Base-by-base conservation (phyloP, 352 stramenopile genomes). In the Phytophthora ramorum region DNA sequence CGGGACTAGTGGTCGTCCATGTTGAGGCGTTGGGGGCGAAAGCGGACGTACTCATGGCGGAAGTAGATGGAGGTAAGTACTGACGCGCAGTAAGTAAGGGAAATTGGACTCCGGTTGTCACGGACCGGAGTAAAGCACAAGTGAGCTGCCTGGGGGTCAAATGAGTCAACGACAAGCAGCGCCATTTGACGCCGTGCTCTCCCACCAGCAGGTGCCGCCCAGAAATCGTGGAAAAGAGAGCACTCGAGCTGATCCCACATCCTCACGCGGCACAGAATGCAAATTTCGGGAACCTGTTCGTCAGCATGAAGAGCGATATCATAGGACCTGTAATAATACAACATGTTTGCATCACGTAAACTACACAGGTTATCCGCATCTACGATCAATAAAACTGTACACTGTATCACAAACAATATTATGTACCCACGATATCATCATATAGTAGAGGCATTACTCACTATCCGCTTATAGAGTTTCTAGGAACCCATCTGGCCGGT, bases 81-180 rank as follows among this genome's bases (percentile, higher is more conserved):
- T 61, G 37, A 55, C 57, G 46, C 69, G 63, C 64, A 71, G 60
- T 71, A 62, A 71, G 56, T 71, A 50, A 26, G 28, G 12, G 43
- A 19, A n/a, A 34, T 26, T 7, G 48, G 67, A 74, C 59, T 72
- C 56, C 63, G 56, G 62, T 63, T 65, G 67, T 1, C 44, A 22
- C 16, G 20, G 56, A 71, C 69, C 59, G 65, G 47, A 72, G 66
- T 71, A 75, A 78, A 68, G 44, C 30, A 55, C 30, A 78, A 71
- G 50, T 77, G 69, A 43, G 38, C 24, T 19, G 14, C 7, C 6
- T 3, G 17, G 24, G n/a, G 28, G 13, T 24, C 40, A 46, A 26
- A 1, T 63, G 44, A 50, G 50, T 63, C 50, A 68, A 55, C 41
- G 43, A 58, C 48, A 66, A 59, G 35, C 49, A 59, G 35, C 49